Evolutionary conservation across 139 green algal genomes (phyloP).

Genomic region (Astrephomene gubernaculifera): DNA sequence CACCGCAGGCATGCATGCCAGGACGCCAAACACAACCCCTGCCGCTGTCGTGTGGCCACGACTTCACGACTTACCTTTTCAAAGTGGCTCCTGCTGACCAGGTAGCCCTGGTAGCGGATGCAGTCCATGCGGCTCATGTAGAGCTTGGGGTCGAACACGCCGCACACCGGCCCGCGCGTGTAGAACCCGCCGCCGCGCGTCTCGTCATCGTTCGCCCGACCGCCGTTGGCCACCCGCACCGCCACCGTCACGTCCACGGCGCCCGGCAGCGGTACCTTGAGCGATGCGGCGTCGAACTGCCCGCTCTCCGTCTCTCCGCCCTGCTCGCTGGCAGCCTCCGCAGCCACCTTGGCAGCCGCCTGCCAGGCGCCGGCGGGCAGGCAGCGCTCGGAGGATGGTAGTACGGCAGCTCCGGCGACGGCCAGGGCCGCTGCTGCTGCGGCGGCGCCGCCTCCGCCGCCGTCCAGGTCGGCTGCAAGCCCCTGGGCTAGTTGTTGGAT

Average conservation of each 20-base stretch:
- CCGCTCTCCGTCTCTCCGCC: too few relatives aligned
- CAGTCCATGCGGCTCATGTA: constrained; percentile 29
- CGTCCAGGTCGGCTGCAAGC: too few relatives aligned
- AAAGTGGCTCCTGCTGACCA: constrained; percentile 36
- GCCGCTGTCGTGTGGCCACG: not conserved
- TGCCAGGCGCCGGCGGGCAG: too few relatives aligned
- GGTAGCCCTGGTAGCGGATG: constrained; percentile 17
- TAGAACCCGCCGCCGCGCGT: not conserved
- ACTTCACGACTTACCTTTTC: constrained; percentile 11
- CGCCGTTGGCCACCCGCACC: not conserved
- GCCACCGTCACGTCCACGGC: constrained; percentile 34
- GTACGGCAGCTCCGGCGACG: too few relatives aligned
- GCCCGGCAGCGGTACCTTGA: not conserved
- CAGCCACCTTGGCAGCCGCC: too few relatives aligned
- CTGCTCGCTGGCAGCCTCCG: too few relatives aligned
- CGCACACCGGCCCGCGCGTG: not conserved
- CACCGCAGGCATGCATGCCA: not conserved
- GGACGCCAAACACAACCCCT: not conserved
- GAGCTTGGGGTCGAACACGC: constrained; percentile 12
- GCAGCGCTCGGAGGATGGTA: too few relatives aligned
- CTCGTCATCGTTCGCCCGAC: not conserved
- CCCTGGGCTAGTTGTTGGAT: too few relatives aligned
- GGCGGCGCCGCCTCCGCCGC: too few relatives aligned
- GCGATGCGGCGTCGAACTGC: too few relatives aligned
- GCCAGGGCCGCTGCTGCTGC: too few relatives aligned